Conservation (phyloP, 306 rosid species). For the Cucurbita ficifolia region DNA sequence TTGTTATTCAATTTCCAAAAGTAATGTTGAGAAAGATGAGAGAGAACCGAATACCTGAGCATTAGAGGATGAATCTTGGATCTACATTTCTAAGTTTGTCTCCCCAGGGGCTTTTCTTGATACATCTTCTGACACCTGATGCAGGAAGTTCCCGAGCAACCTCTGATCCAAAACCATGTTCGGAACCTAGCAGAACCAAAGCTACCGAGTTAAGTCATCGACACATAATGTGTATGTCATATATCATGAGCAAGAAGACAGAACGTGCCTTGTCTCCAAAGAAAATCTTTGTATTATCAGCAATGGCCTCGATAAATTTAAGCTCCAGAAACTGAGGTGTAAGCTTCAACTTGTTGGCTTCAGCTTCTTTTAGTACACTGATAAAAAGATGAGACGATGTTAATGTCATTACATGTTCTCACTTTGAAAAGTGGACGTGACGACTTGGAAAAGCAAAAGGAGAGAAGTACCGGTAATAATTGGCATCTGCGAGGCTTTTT, state of each 20-base stretch:
- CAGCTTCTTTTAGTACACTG: constrained; percentile 70
- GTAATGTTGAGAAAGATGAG: not conserved
- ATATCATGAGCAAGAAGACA: not conserved
- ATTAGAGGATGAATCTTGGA: not conserved
- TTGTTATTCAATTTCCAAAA: not conserved
- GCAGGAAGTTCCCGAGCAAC: constrained; percentile 64
- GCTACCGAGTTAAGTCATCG: constrained; percentile 7
- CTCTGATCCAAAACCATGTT: constrained; percentile 77
- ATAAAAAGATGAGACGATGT: constrained; percentile 3
- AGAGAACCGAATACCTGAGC: not conserved
- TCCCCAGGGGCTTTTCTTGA: constrained; percentile 3
- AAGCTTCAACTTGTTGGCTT: constrained; percentile 84
- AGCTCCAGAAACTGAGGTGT: constrained; percentile 89
- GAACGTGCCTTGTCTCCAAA: constrained; percentile 77
- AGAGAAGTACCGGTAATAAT: constrained; percentile 50
- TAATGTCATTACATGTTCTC: not conserved
- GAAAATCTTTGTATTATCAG: constrained; percentile 79
- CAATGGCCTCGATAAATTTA: constrained; percentile 63
- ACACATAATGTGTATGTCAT: not conserved
- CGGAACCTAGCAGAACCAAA: constrained; percentile 46
- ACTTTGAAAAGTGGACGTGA: no score
- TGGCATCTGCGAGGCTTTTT: constrained; percentile 73
- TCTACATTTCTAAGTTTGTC: constrained; percentile 5
- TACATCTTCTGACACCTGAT: constrained; percentile 21
- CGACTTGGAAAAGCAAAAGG: not conserved